Conservation (phyloP, 2,329 filamentous ascomycete species). For the Endothia cerciana region DNA sequence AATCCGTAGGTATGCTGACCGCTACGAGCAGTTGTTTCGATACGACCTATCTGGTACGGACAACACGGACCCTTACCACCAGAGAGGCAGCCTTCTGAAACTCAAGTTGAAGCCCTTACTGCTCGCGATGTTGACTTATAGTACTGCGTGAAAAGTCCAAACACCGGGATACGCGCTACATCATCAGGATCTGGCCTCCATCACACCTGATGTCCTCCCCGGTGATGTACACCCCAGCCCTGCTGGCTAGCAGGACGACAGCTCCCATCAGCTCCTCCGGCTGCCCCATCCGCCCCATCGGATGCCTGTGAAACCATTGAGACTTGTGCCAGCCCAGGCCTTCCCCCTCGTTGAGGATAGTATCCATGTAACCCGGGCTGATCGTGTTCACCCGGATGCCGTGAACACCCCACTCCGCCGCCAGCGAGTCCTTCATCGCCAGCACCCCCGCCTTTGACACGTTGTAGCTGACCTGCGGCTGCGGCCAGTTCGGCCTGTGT, state of each 20-base stretch:
- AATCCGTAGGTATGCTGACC: no score
- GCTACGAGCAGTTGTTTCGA: no score
- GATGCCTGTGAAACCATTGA: slow-evolving; percentile 63
- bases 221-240: slow-evolving; percentile 69
- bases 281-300: slow-evolving; percentile 66
- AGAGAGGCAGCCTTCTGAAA: no score
- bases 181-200: slow-evolving; percentile 46
- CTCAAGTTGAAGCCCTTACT: background rate
- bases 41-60: no score
- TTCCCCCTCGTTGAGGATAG: slow-evolving; percentile 70
- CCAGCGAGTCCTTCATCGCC: slow-evolving; percentile 65
- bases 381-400: slow-evolving; percentile 74
- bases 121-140: background rate
- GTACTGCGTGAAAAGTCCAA: background rate
- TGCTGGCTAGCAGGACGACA: slow-evolving; percentile 63
- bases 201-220: slow-evolving; percentile 69
- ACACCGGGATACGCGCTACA: slow-evolving; percentile 8
- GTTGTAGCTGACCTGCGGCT: slow-evolving; percentile 75
- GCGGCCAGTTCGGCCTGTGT: slow-evolving; percentile 71
- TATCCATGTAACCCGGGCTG: slow-evolving; percentile 78
- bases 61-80: no score
- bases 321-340: slow-evolving; percentile 56
- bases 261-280: slow-evolving; percentile 66
- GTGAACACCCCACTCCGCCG: slow-evolving; percentile 72
- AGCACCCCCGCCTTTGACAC: slow-evolving; percentile 70